Evolutionary conservation across 2,329 filamentous ascomycete species (phyloP).

Genomic region (Aspergillus alliaceus): DNA sequence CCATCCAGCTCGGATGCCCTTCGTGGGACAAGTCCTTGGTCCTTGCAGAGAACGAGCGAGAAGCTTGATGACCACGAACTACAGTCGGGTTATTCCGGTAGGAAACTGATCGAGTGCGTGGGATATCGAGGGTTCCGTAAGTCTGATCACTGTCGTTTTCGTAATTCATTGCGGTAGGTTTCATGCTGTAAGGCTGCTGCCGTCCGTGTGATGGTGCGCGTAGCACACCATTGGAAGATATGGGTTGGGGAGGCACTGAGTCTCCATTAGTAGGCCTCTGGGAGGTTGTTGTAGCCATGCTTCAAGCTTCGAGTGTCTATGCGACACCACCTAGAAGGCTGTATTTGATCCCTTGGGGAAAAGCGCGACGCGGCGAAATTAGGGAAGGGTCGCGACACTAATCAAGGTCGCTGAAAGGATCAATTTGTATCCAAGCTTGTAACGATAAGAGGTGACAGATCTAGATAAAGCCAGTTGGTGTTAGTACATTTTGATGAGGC

Average conservation of each 20-base stretch:
- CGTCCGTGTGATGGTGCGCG: conserved; percentile 22
- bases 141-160: conserved; percentile 24
- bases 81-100: conserved; percentile 50
- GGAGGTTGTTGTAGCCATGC: conserved; percentile 20
- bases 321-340: neutral
- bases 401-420: neutral
- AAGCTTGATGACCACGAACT: conserved; percentile 9
- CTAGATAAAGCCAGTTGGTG: neutral
- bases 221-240: conserved; percentile 17
- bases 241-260: conserved; percentile 11
- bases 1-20: conserved; percentile 7
- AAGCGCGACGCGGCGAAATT: neutral
- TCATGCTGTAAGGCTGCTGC: conserved; percentile 8
- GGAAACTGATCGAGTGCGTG: conserved; percentile 59
- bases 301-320: neutral
- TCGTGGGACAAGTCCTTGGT: conserved; percentile 17
- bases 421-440: neutral
- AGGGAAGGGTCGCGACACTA: neutral
- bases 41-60: conserved; percentile 29
- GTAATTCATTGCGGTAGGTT: conserved; percentile 6
- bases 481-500: neutral
- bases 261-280: conserved; percentile 9
- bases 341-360: neutral
- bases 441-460: neutral
- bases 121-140: conserved; percentile 61